A percentile compares a stretch with the other conserved stretches of the same genome.
Conservation (phyloP, 768 basidiomycete genomes). For the Lentinus brumalis region DNA sequence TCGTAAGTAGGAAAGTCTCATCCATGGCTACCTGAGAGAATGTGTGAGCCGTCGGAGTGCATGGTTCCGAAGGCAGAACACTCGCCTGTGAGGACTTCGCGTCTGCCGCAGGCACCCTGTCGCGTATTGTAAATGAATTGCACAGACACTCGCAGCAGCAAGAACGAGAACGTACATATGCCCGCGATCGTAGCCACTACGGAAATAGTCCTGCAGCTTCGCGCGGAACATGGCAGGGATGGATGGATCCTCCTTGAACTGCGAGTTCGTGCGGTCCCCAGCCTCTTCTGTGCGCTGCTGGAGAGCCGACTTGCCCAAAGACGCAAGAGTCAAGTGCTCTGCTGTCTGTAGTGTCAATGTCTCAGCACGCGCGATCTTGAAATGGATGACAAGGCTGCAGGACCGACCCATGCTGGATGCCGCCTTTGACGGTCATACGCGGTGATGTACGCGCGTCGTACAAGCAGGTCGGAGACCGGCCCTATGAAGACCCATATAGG, state of each 20-base stretch:
- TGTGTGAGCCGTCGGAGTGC: not conserved
- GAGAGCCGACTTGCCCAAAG: slow-evolving; percentile 55
- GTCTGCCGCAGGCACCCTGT: slow-evolving; percentile 94
- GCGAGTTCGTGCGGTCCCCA: slow-evolving; percentile 75
- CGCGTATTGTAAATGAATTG: not conserved
- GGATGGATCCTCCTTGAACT: slow-evolving; percentile 81
- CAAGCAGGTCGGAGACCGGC: slow-evolving; percentile 78
- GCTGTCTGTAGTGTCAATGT: slow-evolving; percentile 66
- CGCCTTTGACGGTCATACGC: slow-evolving; percentile 89
- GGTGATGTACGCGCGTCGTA: slow-evolving; percentile 82
- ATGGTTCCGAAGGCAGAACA: not conserved
- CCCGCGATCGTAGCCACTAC: slow-evolving; percentile 93
- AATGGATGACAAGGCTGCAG: not conserved
- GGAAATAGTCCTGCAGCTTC: slow-evolving; percentile 85
- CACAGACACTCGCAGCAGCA: not conserved
- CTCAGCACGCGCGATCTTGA: not conserved
- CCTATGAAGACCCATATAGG: slow-evolving; percentile 46
- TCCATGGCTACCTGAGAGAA: slow-evolving; percentile 78
- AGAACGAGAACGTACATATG: slow-evolving; percentile 72
- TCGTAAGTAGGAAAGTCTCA: slow-evolving; percentile 92
- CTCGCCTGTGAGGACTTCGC: slow-evolving; percentile 83
- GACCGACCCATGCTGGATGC: slow-evolving; percentile 89
- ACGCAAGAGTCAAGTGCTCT: slow-evolving; percentile 86
- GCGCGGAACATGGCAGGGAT: slow-evolving; percentile 81
- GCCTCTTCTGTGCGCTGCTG: slow-evolving; percentile 37